Evolutionary conservation across 352 stramenopile genomes (phyloP).

Genomic region (Pythium brachiatum): DNA sequence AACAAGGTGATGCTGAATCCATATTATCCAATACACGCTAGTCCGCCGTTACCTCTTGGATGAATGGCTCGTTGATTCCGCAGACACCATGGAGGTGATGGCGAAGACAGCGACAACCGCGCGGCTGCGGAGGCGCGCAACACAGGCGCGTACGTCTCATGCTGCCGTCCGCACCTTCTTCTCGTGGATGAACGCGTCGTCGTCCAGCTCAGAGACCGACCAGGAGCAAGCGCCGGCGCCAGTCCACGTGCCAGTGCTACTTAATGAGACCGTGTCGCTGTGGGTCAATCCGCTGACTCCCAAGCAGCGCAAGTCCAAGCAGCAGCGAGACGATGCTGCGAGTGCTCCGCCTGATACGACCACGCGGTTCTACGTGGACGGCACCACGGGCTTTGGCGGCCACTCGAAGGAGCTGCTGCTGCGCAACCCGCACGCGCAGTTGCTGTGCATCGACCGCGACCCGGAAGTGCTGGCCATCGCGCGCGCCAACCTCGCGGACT

Average conservation of each 20-base stretch:
- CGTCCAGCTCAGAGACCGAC: not conserved
- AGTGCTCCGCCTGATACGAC: not conserved
- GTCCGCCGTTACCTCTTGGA: not conserved
- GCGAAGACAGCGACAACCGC: not conserved
- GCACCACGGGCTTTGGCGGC: conserved; percentile 66
- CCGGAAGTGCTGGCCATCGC: conserved; percentile 64
- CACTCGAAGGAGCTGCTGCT: conserved; percentile 63
- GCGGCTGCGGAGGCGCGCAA: conserved; percentile 7
- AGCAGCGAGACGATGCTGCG: not conserved
- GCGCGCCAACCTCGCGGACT: conserved; percentile 43
- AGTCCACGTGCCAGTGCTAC: conserved; percentile 57
- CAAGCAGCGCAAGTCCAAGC: conserved; percentile 9
- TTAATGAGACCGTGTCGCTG: conserved; percentile 47
- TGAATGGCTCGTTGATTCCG: conserved; percentile 4
- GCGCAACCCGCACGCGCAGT: conserved; percentile 34
- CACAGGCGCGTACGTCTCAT: not conserved
- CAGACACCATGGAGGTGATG: not conserved
- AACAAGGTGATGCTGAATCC: not conserved
- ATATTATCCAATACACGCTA: not conserved
- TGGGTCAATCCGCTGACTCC: conserved; percentile 18
- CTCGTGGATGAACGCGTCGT: conserved; percentile 14
- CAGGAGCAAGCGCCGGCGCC: conserved; percentile 4
- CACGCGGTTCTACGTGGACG: conserved; percentile 65
- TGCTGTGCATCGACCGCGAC: conserved; percentile 84
- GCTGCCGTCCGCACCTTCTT: conserved; percentile 14